Conservation (phyloP, 1,139 yeast genomes). For the Candida buenavistaensis region DNA sequence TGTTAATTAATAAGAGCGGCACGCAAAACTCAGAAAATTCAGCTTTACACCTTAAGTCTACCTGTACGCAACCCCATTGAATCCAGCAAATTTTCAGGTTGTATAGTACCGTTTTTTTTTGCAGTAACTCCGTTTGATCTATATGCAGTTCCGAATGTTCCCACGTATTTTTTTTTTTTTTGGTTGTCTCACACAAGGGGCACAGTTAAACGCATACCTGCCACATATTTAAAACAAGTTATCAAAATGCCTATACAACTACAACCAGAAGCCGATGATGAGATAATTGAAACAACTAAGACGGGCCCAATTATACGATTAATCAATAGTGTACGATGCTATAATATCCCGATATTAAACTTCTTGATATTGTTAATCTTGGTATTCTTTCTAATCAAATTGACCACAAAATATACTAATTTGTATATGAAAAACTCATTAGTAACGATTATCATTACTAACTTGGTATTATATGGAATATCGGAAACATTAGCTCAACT, state of each 20-base stretch:
- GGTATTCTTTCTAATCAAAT: constrained; percentile 47
- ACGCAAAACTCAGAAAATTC: too few species aligned
- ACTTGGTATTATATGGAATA: constrained; percentile 77
- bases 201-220: too few species aligned
- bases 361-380: constrained; percentile 51
- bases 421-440: constrained; percentile 68
- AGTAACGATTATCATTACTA: constrained; percentile 79
- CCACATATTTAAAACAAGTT: too few species aligned
- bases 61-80: too few species aligned
- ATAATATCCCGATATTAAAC: constrained; percentile 53
- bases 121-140: too few species aligned
- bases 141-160: too few species aligned
- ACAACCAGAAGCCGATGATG: constrained; percentile 16
- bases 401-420: constrained; percentile 60
- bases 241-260: constrained; percentile 25
- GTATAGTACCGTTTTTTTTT: too few species aligned
- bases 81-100: too few species aligned
- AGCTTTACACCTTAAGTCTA: too few species aligned
- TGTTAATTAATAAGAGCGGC: too few species aligned
- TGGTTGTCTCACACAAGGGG: too few species aligned
- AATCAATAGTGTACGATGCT: constrained; percentile 35
- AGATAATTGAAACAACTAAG: constrained; percentile 1
- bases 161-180: too few species aligned
- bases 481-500: constrained; percentile 91
- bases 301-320: constrained; percentile 22